These are phyloP conservation scores for Cladobotryum mycophilum DNA, from an alignment of 2,329 filamentous ascomycete genomes.

Conservation along the genomic window DNA sequence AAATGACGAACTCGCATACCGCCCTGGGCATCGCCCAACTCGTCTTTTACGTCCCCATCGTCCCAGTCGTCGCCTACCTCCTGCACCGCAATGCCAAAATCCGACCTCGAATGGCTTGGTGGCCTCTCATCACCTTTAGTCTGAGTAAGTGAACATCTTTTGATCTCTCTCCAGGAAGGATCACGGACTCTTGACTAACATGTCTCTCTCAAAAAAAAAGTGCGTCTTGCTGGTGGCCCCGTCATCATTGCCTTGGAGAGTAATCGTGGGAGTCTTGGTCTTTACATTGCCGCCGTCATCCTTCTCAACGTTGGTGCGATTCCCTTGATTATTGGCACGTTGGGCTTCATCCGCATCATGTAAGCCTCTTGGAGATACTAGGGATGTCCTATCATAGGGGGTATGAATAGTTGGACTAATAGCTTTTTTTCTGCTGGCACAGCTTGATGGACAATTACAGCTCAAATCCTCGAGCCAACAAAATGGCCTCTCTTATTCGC, in stretches of 20 bases:
- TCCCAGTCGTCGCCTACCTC: conserved; percentile 18
- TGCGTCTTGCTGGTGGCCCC: conserved; percentile 23
- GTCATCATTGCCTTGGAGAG: conserved; percentile 19
- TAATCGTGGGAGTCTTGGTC: conserved; percentile 15
- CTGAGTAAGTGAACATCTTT: conserved; percentile 17
- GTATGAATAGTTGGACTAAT: no score
- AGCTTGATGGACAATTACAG: conserved; percentile 19
- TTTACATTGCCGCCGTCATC: conserved; percentile 20
- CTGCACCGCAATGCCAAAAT: conserved; percentile 21
- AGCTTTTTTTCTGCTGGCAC: no score
- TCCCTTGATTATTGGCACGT: conserved; percentile 20
- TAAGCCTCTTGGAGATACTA: conserved; percentile 12
- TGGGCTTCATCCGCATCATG: conserved; percentile 23
- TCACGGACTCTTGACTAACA: not conserved
- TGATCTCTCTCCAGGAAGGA: not conserved
- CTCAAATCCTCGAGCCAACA: conserved; percentile 14
- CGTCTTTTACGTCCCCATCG: conserved; percentile 21
- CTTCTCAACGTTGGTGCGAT: conserved; percentile 25
- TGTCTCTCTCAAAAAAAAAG: conserved; percentile 14
- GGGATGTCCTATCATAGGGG: no score
- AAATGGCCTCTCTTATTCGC: conserved; percentile 14
- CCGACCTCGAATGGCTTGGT: conserved; percentile 23
- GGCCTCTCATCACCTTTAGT: conserved; percentile 20
- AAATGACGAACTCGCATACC: conserved; percentile 18
- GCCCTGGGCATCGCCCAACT: conserved; percentile 21